Base-by-base conservation (phyloP, 441 rosid genomes). In the Syzygium syzygioides region DNA sequence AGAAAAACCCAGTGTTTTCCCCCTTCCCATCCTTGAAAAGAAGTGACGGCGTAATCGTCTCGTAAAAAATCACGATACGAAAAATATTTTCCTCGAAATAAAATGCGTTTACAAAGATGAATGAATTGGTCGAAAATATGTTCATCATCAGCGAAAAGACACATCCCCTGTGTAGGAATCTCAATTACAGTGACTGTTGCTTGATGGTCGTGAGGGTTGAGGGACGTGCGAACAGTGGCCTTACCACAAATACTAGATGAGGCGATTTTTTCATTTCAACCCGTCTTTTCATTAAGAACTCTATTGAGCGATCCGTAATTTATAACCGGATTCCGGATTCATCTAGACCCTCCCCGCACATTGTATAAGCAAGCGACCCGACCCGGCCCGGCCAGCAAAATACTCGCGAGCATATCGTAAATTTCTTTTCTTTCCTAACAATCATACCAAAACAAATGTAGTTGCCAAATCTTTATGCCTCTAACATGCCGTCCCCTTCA, bases 151-250 rank as follows among this genome's bases (percentile, higher is more conserved):
- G 1, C 2, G 8, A 62, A 62, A 30, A 62, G 34, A 62, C 8
- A 2, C 6, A 2, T 54, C 15, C 55, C 7, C 5, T 15, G 17
- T 5, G 18, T 14, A 15, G 19, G 18, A 54, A 14, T 53, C 17
- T 1, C 15, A 53, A 53, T 53, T 14, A 41, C 9, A 1, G 1
- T 41, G 45, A 7, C 45, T 41, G 45, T 45, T 45, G 48, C 2
- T 45, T 7, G 2, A 4, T 62, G 68, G 14, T 3, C 19, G 0
- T 1, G 0, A 62, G 19, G 68, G 68, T 1, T 3, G 34, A 62
- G 9, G 2, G 0, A 12, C 3, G 1, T 0, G 30, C 0, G 4
- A 59, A 30, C 30, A 12, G 28, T 7, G 9, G 5, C 34, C 34
- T 14, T 6, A n/a, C 1, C 4, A 8, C 18, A 62, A n/a, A 7